Conservation (phyloP, 805 yeast species). For the Peterozyma toletana region DNA sequence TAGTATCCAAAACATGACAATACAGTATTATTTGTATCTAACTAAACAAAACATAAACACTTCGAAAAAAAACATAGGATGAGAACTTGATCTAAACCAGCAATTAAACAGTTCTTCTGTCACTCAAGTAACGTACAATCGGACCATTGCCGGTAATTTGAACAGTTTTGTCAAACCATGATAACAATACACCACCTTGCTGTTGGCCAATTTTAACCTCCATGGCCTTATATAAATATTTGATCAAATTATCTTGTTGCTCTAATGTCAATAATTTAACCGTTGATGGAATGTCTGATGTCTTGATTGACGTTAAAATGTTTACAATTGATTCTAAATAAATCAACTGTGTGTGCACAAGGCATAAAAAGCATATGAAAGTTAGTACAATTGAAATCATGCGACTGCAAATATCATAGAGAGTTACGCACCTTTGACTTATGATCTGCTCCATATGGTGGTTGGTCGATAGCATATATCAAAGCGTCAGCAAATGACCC, state of each 20-base stretch:
- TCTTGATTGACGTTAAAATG: conserved; percentile 59
- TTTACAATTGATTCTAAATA: conserved; percentile 58
- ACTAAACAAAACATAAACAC: background rate
- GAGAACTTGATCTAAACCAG: background rate
- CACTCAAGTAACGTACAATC: conserved; percentile 78
- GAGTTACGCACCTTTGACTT: conserved; percentile 33
- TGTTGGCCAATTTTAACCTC: conserved; percentile 67
- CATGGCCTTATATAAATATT: conserved; percentile 86
- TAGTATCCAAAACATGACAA: too few relatives aligned
- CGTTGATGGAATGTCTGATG: conserved; percentile 56
- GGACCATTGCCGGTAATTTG: conserved; percentile 85
- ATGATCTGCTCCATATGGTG: conserved; percentile 78
- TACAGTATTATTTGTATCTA: too few relatives aligned
- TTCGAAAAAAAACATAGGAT: background rate
- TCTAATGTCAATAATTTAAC: conserved; percentile 52
- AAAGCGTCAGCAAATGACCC: conserved; percentile 72
- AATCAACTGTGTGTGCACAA: conserved; percentile 26
- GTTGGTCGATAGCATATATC: conserved; percentile 51
- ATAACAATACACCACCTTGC: conserved; percentile 77
- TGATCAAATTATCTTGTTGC: conserved; percentile 72
- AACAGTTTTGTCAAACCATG: conserved; percentile 89
- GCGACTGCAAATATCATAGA: too few relatives aligned
- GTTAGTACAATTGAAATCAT: background rate
- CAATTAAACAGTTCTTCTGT: conserved; percentile 65
- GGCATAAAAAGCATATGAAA: conserved; percentile 7